Evolutionary conservation across 1,284 basidiomycete genomes (phyloP).

Genomic region (Marasmius tenuissimus): DNA sequence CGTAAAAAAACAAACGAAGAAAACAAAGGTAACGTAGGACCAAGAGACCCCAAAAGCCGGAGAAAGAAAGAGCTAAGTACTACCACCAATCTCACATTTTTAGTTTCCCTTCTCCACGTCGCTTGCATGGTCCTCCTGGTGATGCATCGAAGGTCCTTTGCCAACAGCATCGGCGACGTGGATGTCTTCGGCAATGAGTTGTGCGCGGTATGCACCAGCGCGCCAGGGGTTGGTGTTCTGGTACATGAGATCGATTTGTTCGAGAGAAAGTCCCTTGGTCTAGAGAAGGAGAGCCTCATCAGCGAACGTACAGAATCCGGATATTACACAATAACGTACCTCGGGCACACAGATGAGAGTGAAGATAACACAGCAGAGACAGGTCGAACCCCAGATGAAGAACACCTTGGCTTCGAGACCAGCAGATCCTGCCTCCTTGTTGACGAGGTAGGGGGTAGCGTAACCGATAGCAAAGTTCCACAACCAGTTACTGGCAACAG

Average conservation of each 20-base stretch:
- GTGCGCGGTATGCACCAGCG: slow-evolving; percentile 47
- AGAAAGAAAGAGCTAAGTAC: no score
- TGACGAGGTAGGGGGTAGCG: slow-evolving; percentile 50
- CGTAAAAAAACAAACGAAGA: no score
- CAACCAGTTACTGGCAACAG: slow-evolving; percentile 51
- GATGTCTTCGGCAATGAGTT: slow-evolving; percentile 34
- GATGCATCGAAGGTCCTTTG: not conserved
- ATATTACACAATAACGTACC: slow-evolving; percentile 25
- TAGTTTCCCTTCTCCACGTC: no score
- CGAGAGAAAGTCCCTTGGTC: slow-evolving; percentile 72
- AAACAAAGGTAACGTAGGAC: no score
- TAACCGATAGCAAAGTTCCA: slow-evolving; percentile 46
- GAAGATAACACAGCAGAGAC: slow-evolving; percentile 69
- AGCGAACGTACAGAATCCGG: slow-evolving; percentile 5
- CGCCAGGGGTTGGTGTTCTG: slow-evolving; percentile 50
- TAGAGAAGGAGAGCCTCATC: slow-evolving; percentile 21
- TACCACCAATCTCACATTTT: no score
- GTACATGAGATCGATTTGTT: slow-evolving; percentile 71
- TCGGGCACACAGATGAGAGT: slow-evolving; percentile 80
- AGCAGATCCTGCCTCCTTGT: slow-evolving; percentile 24
- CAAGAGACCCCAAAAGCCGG: no score
- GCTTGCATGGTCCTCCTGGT: no score
- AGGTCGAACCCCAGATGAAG: slow-evolving; percentile 53
- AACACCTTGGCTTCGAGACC: slow-evolving; percentile 11
- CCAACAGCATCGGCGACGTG: not conserved